A percentile compares a stretch with the other conserved stretches of the same genome.
These are phyloP conservation scores for Lachancea lanzarotensis DNA, from an alignment of 805 yeast genomes.

Conservation along the genomic window DNA sequence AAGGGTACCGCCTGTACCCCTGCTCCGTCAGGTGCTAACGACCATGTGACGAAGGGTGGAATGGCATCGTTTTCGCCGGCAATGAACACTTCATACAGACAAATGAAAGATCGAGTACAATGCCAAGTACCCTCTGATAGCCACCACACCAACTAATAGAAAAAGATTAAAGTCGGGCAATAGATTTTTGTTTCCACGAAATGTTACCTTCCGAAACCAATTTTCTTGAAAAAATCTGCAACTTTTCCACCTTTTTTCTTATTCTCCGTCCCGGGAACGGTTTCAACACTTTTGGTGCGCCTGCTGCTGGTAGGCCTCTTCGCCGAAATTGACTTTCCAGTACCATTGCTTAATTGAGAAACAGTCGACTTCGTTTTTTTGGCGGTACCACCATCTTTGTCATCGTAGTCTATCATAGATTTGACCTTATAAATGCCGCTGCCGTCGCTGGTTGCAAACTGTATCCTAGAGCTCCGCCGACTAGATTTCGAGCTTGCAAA, in stretches of 20 bases:
- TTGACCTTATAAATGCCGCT: conserved; percentile 25
- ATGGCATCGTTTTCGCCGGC: no score
- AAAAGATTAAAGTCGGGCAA: no score
- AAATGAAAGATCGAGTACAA: no score
- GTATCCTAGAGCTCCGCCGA: conserved; percentile 25
- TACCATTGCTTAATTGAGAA: conserved; percentile 2
- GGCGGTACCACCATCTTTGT: conserved; percentile 9
- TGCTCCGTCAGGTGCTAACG: no score
- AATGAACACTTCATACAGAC: no score
- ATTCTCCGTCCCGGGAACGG: not conserved
- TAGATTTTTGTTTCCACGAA: no score
- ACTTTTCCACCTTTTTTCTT: conserved; percentile 8
- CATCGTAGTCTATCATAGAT: conserved; percentile 23
- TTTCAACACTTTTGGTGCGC: conserved; percentile 4
- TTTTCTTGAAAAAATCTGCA: conserved; percentile 10
- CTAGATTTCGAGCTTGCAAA: conserved; percentile 14
- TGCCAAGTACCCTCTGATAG: no score
- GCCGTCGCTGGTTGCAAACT: conserved; percentile 18
- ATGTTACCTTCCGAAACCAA: conserved; percentile 4
- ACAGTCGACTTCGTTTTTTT: conserved; percentile 22
- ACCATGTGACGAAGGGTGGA: no score
- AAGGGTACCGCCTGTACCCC: no score
- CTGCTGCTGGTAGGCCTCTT: conserved; percentile 1
- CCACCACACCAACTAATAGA: no score
- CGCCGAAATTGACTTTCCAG: not conserved